phyloP scores from a whole-genome alignment of 306 rosid genomes.

The Prunus mume region DNA sequence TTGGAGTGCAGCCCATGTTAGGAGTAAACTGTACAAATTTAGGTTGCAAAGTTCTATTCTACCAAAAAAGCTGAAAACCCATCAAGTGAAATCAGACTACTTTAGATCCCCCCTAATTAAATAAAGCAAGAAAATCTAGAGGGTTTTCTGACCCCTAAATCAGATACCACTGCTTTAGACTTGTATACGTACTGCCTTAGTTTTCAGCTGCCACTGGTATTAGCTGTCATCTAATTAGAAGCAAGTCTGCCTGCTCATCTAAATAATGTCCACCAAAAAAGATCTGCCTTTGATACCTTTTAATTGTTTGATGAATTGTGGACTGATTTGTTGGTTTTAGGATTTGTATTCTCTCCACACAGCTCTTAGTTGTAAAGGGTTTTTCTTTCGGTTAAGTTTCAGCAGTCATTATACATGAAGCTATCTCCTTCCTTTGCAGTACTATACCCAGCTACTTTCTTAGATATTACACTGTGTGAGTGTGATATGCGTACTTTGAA shows the following conservation, averaged over 20 bases:
- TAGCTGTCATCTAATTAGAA: constrained; percentile 1
- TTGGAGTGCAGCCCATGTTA: not conserved
- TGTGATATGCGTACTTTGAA: not conserved
- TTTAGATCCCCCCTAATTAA: not conserved
- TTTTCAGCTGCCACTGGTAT: not conserved
- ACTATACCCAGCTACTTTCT: not conserved
- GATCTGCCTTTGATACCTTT: too few relatives aligned
- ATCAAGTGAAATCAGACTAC: not conserved
- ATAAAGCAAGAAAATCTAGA: not conserved
- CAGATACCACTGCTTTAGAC: not conserved
- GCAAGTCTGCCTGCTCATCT: not conserved
- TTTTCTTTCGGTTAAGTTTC: not conserved
- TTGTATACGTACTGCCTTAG: not conserved
- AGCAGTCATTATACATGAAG: not conserved
- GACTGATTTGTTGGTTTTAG: too few relatives aligned
- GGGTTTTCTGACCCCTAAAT: not conserved
- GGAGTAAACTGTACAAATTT: not conserved
- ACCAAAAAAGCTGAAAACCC: not conserved
- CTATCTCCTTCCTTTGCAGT: not conserved
- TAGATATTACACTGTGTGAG: not conserved
- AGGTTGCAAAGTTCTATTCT: not conserved
- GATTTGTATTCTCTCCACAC: too few relatives aligned
- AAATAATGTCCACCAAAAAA: too few relatives aligned
- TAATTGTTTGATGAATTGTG: too few relatives aligned
- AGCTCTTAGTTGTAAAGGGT: not conserved